Base-by-base conservation (phyloP, 768 basidiomycete species). In the Suillus paluster region DNA sequence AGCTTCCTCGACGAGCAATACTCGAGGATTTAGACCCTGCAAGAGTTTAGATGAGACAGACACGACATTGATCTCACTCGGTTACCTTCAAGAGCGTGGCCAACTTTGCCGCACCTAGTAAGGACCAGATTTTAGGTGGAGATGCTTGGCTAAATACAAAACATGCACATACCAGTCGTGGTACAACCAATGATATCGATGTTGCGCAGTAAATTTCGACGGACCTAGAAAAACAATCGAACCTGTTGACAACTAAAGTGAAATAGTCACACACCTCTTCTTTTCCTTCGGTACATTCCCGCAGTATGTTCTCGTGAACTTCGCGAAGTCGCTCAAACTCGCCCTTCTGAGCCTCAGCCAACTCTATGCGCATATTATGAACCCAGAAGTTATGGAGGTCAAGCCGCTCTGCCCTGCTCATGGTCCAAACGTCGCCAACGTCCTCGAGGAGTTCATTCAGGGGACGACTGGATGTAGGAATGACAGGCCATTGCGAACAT, bases 1-100 rank as follows among this genome's bases (percentile, higher is more conserved):
- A 0, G 92, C 91, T 70, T 93, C 92, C 71, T 94, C 91, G 0
- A 93, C 87, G 53, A 93, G 75, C 52, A 92, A 69, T 0, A 91
- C 83, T 36, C 79, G 81, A 0, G 90, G 90, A 5, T 69, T 75
- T 6, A 91, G 68, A 15, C 83, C 83, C 88, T 90, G 57, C 38
- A 11, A 14, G 59, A 36, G 15, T 17, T 17, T 46, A 4, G 64
- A 58, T 62, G n/a, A 57, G 45, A n/a, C 48, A 5, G 1, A 25
- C 19, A 50, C 34, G 21, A 60, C 30, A 38, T 12, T 50, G n/a
- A 23, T 1, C 2, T 8, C 11, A 14, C 21, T n/a, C 0, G 66
- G 75, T 38, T 45, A 87, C 89, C 72, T 77, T 84, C 23, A 92
- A 71, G 3, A 92, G 76, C 0, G 81, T 79, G 0, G 82, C 77